Base-by-base conservation (phyloP, 306 rosid species). In the Hippophae gyantsensis region DNA sequence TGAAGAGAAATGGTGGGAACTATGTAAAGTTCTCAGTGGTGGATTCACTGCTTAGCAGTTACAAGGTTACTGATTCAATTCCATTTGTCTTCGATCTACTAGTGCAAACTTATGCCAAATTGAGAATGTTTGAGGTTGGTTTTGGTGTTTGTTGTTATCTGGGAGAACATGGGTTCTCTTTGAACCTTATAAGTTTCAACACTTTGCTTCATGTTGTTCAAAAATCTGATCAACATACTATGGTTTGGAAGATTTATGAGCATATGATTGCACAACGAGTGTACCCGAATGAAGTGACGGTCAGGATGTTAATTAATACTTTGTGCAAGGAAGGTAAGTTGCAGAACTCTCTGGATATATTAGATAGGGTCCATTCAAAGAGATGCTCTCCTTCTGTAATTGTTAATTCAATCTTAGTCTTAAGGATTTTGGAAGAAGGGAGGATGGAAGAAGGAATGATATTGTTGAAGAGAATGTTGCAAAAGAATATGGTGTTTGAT, bases 301-400 rank as follows among this genome's bases (percentile, higher is more conserved):
- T 79, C 38, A 69, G 75, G 57, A 83, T 72, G 52, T 76, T 90
- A 89, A 64, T 81, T 44, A 70, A 72, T 57, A 78, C 85, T 6
- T 64, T 90, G 74, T 87, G 98, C 71, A 87, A 81, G 69, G 92
- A 83, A 45, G 98, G 98, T 54, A 62, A 79, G 54, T 56, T 90
- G 73, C 78, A 55, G 72, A 74, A 70, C 61, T 57, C 5, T 60
- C 78, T 79, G 18, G 79, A 78, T 12, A 40, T 66, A n/a, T 58
- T 87, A 79, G 89, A 81, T 49, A 78, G 74, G 53, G 81, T 90
- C 27, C 67, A 74, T 58, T 82, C 75, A 18, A 79, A 62, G 51
- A 65, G 78, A 48, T 70, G 73, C 63, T 67, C 83, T 66, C 90
- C 97, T 54, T 61, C 81, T 9, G 73, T 81, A 64, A 69, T 87